Percentiles rank a stretch among this genome's conserved stretches.
Evolutionary conservation across 768 basidiomycete species (phyloP).

Genomic region (Candolleomyces eurysporus): DNA sequence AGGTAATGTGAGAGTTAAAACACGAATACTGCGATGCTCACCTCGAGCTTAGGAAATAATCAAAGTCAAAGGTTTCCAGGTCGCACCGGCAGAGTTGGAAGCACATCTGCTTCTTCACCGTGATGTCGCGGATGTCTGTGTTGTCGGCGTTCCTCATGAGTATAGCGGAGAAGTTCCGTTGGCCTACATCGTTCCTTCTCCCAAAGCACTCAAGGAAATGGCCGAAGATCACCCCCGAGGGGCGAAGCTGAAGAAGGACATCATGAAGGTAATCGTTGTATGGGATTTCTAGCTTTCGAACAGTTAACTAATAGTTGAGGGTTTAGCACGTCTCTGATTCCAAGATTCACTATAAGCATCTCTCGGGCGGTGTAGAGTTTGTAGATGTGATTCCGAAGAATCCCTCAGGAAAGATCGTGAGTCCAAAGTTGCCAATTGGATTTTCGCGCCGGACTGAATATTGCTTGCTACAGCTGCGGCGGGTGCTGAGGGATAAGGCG

Average conservation of each 20-base stretch:
- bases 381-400: slow-evolving; percentile 66
- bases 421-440: slow-evolving; percentile 15
- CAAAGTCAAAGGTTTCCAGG: slow-evolving; percentile 61
- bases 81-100: slow-evolving; percentile 67
- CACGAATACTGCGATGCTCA: not conserved
- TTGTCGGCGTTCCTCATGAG: slow-evolving; percentile 68
- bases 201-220: slow-evolving; percentile 36
- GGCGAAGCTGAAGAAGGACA: slow-evolving; percentile 38
- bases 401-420: slow-evolving; percentile 65
- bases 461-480: slow-evolving; percentile 39
- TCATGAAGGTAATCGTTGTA: slow-evolving; percentile 51
- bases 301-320: not conserved
- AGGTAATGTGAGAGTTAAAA: slow-evolving; percentile 37
- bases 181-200: slow-evolving; percentile 61
- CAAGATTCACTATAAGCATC: slow-evolving; percentile 59
- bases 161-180: slow-evolving; percentile 75
- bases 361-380: slow-evolving; percentile 62
- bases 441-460: not conserved
- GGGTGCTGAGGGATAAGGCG: slow-evolving; percentile 53
- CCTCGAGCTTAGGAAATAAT: slow-evolving; percentile 54
- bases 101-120: slow-evolving; percentile 61
- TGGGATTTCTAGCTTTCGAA: not conserved
- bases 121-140: slow-evolving; percentile 60
- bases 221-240: slow-evolving; percentile 29
- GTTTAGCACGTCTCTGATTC: slow-evolving; percentile 53